These are phyloP conservation scores for Boletus fagicola DNA, from an alignment of 768 basidiomycete species.

Conservation along the genomic window DNA sequence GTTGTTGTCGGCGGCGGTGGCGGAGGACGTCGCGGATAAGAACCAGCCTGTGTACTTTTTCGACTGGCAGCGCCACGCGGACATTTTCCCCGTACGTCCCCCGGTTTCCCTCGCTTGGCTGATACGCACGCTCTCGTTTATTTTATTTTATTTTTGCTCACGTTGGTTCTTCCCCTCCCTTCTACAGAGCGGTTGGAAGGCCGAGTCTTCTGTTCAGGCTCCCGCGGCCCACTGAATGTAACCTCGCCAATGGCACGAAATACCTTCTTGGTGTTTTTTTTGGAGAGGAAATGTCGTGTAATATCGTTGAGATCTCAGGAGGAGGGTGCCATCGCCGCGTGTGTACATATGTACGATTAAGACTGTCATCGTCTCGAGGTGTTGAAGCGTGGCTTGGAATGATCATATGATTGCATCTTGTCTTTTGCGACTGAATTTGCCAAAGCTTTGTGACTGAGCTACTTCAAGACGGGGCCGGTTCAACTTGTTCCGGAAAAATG, in stretches of 20 bases:
- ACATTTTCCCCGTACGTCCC: conserved; percentile 22
- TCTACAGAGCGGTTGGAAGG: conserved; percentile 8
- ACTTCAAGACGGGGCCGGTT: no score
- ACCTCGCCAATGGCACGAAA: not conserved
- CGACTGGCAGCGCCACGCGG: conserved; percentile 23
- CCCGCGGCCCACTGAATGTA: not conserved
- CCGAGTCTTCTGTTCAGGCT: not conserved
- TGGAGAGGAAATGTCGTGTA: not conserved
- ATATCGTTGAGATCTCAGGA: not conserved
- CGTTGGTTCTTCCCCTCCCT: not conserved
- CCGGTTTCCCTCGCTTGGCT: not conserved
- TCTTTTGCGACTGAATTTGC: no score
- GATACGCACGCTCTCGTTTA: not conserved
- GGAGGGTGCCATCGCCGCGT: not conserved
- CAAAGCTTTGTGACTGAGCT: no score
- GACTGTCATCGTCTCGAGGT: not conserved
- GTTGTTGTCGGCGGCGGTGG: conserved; percentile 24
- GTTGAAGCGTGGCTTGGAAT: not conserved
- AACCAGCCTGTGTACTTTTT: conserved; percentile 19
- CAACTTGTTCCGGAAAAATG: no score
- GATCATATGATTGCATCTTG: no score
- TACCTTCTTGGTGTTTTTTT: not conserved
- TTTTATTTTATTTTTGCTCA: not conserved
- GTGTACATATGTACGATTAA: not conserved
- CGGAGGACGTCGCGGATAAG: conserved; percentile 14